Conservation (phyloP, 148 eudicot species). For the Nepenthes gracilis region DNA sequence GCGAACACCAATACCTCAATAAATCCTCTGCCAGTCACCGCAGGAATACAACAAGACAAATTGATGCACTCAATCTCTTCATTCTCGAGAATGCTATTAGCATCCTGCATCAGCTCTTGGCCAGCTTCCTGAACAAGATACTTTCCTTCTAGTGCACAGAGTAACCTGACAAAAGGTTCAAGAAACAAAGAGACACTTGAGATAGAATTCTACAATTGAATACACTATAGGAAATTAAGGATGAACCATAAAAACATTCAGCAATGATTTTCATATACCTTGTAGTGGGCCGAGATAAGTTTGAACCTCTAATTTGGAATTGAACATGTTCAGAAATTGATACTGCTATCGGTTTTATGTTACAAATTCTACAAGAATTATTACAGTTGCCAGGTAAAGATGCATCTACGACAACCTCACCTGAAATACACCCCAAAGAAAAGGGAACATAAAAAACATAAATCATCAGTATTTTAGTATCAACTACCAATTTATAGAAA, state of each 20-base stretch:
- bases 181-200: background rate
- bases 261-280: constrained; percentile 30
- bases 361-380: constrained; percentile 30
- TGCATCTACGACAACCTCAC: constrained; percentile 54
- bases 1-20: constrained; percentile 47
- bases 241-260: no score
- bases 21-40: constrained; percentile 70
- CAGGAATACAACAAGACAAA: constrained; percentile 57
- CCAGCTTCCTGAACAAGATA: constrained; percentile 43
- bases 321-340: constrained; percentile 41
- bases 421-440: constrained; percentile 24
- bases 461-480: background rate
- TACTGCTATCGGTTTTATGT: constrained; percentile 75
- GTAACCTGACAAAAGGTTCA: constrained; percentile 31
- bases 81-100: constrained; percentile 20
- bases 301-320: constrained; percentile 55
- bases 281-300: constrained; percentile 38
- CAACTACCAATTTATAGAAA: no score
- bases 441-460: background rate
- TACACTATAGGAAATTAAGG: background rate
- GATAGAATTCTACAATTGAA: background rate
- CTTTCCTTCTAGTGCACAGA: constrained; percentile 76
- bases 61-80: constrained; percentile 35
- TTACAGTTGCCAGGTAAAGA: constrained; percentile 28
- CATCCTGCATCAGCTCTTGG: constrained; percentile 24